Evolutionary conservation across 257 asterid genomes (phyloP).

Genomic region (Cruciata laevipes): DNA sequence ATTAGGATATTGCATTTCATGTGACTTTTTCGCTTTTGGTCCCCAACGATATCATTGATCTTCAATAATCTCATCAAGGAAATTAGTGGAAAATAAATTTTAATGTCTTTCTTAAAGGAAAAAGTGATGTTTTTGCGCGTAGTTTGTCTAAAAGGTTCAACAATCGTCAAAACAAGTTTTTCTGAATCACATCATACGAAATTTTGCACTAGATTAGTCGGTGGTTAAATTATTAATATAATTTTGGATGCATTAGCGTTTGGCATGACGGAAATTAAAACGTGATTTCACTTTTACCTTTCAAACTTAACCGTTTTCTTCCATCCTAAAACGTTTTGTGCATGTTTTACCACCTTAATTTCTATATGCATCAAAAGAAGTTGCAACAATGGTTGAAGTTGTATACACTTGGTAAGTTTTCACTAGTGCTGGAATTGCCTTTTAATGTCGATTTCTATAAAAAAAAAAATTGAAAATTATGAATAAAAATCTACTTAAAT

Average conservation of each 20-base stretch:
- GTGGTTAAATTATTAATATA: not conserved
- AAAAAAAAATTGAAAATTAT: too few relatives aligned
- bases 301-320: too few relatives aligned
- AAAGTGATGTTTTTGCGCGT: constrained; percentile 1
- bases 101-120: not conserved
- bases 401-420: too few relatives aligned
- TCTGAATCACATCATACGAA: not conserved
- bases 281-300: not conserved
- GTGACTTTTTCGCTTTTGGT: constrained; percentile 33
- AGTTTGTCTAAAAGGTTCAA: constrained; percentile 6
- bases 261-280: not conserved
- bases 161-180: not conserved
- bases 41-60: constrained; percentile 31
- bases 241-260: not conserved
- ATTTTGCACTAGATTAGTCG: constrained; percentile 2
- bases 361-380: too few relatives aligned
- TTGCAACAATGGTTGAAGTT: too few relatives aligned
- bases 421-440: too few relatives aligned
- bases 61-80: constrained; percentile 18
- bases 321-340: too few relatives aligned
- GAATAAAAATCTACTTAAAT: too few relatives aligned
- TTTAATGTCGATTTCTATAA: too few relatives aligned
- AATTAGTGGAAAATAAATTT: not conserved
- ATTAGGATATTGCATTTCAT: constrained; percentile 28
- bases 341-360: too few relatives aligned